phyloP scores from a whole-genome alignment of 257 asterid genomes.

The Lantana camara region DNA sequence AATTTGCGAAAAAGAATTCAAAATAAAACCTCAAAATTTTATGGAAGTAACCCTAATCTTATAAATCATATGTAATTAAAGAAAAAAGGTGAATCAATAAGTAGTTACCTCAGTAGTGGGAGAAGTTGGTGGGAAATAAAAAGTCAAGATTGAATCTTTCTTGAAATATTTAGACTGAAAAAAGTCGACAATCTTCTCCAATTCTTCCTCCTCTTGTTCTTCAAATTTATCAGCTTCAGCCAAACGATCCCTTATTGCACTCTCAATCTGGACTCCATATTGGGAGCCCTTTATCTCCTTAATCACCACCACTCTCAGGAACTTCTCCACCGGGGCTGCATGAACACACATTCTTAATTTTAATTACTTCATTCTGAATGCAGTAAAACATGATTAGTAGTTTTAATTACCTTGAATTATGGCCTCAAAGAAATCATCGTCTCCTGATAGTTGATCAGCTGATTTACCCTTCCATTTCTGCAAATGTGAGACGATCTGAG shows the following conservation, averaged over 20 bases:
- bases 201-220: conserved; percentile 81
- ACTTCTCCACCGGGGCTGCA: conserved; percentile 80
- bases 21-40: too few species aligned
- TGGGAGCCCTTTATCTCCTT: conserved; percentile 98
- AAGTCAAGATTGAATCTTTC: conserved; percentile 56
- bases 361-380: too few species aligned
- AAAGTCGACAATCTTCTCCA: conserved; percentile 59
- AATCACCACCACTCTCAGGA: conserved; percentile 77
- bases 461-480: conserved; percentile 75
- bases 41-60: too few species aligned
- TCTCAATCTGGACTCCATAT: conserved; percentile 82
- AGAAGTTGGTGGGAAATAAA: conserved; percentile 57
- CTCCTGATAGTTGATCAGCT: conserved; percentile 50
- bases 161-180: conserved; percentile 77
- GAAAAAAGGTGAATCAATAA: neutral
- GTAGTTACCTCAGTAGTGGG: conserved; percentile 46
- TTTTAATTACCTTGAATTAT: conserved; percentile 53
- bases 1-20: too few species aligned
- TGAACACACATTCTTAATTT: too few species aligned
- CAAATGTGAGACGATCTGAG: conserved; percentile 57
- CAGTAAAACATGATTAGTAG: neutral
- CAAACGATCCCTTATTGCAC: conserved; percentile 74
- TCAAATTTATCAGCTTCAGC: conserved; percentile 74
- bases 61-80: too few species aligned
- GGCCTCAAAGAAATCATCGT: conserved; percentile 77